Percentiles rank a stretch among this genome's conserved stretches.
These are phyloP conservation scores for Eimeria acervulina DNA, from an alignment of 169 alveolate genomes.

Conservation along the genomic window DNA sequence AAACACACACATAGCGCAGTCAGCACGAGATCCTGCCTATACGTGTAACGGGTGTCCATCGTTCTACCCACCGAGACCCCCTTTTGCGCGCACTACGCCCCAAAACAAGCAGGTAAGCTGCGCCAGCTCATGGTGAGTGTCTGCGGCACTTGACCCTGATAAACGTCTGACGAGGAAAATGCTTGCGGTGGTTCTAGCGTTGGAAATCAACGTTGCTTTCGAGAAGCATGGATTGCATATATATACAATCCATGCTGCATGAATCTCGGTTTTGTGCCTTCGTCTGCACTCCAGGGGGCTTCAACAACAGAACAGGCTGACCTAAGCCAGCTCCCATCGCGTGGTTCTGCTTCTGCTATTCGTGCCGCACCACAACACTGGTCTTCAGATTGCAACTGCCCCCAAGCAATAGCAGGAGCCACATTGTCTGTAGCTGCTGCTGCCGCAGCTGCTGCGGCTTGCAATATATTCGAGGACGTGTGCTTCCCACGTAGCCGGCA, in stretches of 20 bases:
- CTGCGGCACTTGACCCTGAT: background rate
- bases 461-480: background rate
- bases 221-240: background rate
- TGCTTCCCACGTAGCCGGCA: background rate
- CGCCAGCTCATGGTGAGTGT: background rate
- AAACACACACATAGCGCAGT: background rate
- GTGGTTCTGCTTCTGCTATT: background rate
- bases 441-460: slow-evolving; percentile 59
- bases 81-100: background rate
- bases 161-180: background rate
- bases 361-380: background rate
- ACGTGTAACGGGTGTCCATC: background rate
- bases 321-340: background rate
- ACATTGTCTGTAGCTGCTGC: slow-evolving; percentile 55
- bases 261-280: background rate
- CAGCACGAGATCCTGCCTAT: background rate
- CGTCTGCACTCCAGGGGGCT: slow-evolving; percentile 3
- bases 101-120: background rate
- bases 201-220: background rate
- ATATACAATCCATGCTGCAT: background rate
- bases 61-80: background rate
- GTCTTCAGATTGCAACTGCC: slow-evolving; percentile 11
- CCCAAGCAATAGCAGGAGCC: slow-evolving; percentile 41
- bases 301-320: background rate
- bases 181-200: background rate